Percentiles rank a stretch among this genome's conserved stretches.
phyloP scores from a whole-genome alignment of 768 basidiomycete genomes.

The Dioszegia aurantiaca region DNA sequence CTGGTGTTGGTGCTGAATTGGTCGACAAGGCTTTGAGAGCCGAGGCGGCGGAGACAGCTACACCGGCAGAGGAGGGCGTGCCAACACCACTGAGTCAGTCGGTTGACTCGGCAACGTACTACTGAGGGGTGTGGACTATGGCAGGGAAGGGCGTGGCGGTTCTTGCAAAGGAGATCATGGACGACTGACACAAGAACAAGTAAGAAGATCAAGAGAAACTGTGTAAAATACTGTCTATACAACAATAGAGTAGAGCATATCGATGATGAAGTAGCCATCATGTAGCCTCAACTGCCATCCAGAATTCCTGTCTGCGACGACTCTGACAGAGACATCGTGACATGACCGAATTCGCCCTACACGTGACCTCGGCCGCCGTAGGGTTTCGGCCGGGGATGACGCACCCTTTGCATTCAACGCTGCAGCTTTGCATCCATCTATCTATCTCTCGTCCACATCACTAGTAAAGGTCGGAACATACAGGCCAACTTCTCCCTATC shows the following conservation, averaged over 20 bases:
- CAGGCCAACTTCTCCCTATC: too few relatives aligned
- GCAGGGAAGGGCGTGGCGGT: not conserved
- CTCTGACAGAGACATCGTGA: too few relatives aligned
- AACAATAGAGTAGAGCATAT: not conserved
- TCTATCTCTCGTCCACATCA: not conserved
- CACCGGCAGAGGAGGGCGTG: conserved; percentile 20
- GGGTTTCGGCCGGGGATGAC: conserved; percentile 1
- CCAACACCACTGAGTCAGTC: conserved; percentile 15
- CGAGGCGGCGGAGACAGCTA: conserved; percentile 39
- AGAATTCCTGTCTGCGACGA: too few relatives aligned
- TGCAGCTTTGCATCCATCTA: not conserved
- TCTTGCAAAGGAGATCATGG: too few relatives aligned
- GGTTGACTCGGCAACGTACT: conserved; percentile 7
- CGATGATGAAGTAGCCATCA: not conserved
- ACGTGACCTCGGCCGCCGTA: not conserved
- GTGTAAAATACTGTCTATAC: conserved; percentile 1
- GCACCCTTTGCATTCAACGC: not conserved
- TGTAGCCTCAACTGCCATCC: conserved; percentile 1
- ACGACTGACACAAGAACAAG: too few relatives aligned
- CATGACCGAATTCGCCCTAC: too few relatives aligned
- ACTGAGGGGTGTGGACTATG: not conserved
- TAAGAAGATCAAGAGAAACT: not conserved
- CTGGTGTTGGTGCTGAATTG: conserved; percentile 48
- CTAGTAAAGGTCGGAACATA: too few relatives aligned
- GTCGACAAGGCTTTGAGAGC: conserved; percentile 45